These are phyloP conservation scores for Thalassiosira livingstoniorum DNA, from an alignment of 352 stramenopile genomes.

Conservation along the genomic window DNA sequence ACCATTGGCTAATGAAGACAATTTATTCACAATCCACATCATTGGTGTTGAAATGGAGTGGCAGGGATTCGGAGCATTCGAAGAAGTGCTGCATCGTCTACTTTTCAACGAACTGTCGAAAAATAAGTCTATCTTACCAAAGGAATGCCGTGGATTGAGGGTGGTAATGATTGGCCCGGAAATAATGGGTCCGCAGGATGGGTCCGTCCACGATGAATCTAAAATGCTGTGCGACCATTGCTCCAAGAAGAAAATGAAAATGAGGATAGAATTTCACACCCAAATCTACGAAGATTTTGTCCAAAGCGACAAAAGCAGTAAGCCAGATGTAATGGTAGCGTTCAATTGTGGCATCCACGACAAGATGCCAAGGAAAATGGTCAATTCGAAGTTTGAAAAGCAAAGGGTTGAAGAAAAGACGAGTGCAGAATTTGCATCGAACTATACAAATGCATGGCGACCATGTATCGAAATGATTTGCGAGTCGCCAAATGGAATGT, in stretches of 20 bases:
- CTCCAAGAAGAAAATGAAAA: neutral
- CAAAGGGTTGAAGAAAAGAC: neutral
- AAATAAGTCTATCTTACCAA: neutral
- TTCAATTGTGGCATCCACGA: slow-evolving; percentile 16
- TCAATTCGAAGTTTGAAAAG: neutral
- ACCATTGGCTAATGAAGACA: neutral
- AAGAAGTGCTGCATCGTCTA: neutral
- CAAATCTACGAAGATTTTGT: slow-evolving; percentile 5
- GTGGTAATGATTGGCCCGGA: neutral
- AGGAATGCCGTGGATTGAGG: neutral
- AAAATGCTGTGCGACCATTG: neutral
- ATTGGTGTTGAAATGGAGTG: neutral
- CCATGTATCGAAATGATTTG: slow-evolving; percentile 6
- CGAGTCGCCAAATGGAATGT: neutral
- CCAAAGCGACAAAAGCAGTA: neutral
- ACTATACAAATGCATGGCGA: neutral
- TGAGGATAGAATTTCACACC: neutral
- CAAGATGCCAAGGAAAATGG: neutral
- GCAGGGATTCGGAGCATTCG: neutral
- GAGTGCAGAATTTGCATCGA: neutral
- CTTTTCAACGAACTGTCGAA: neutral
- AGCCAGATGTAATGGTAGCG: neutral
- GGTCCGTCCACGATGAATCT: neutral
- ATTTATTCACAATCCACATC: neutral
- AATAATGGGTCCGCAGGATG: neutral